Evolutionary conservation across 371 early-diverging fungal species (phyloP), one percentile per base, ranked within the genome.

Genomic region (Haplosporangium sp.): DNA sequence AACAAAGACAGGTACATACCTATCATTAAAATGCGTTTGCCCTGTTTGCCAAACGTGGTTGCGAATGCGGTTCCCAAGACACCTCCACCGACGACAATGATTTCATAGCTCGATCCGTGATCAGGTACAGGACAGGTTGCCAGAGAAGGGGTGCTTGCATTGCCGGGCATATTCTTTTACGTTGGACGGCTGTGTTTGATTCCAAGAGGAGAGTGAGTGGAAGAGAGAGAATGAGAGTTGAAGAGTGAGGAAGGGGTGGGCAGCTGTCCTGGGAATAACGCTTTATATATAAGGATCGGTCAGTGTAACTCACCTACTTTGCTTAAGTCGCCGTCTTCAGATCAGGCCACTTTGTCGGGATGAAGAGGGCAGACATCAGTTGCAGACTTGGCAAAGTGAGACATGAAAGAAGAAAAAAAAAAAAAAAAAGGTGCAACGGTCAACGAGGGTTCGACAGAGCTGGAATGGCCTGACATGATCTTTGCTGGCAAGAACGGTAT

Each of bases 41-140:
- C 93, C 63, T 88, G 86, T 20, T 79, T 82, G 29, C 89, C 94
- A 59, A 95, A 89, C n/a, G 92, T 86, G 57, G 80, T 75, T 6
- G 97, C 97, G 14, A 94, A 87, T 1, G 95, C 93, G 21, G 90
- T 87, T 20, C 98, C 98, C 1, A 92, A 88, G 20, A 96, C 89
- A 42, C 97, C 98, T 11, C 95, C 96, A 41, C 98, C 98, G 13
- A 97, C 87, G 36, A 96, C 84, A 46, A 96, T 91, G 58, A 93
- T 81, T 76, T 94, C 94, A 53, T 85, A 93, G 59, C 86, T 51
- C 21, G 73, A 63, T 13, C 67, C 73, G 21, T 38, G 37, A 36
- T 46, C 38, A 18, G 73, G 73, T 14, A 67, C 51, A 18, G 73
- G 73, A 11, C 14, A 13, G 2, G 73, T 59, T 6, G 73, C 73